Base-by-base conservation (phyloP, 2,329 filamentous ascomycete species). In the Colletotrichum noveboracense region DNA sequence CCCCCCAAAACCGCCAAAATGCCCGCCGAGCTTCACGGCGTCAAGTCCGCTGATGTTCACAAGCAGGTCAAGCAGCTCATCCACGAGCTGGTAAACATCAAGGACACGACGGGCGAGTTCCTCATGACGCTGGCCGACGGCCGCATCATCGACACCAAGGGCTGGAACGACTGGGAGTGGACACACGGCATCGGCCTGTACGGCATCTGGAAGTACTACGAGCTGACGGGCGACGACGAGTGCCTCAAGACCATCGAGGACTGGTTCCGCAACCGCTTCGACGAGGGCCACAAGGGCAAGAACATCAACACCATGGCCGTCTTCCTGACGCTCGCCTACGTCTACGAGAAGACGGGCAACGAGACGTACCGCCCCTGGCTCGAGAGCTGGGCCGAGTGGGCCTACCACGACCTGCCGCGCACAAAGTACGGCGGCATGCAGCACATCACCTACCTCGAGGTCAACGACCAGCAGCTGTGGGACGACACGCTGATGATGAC, bases 401-500 rank as follows among this genome's bases (percentile, higher is more conserved):
- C 94, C 2, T 95, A 95, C 90, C 88, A 95, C 82, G 94, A 95
- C 66, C 88, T 96, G 32, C 91, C 91, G 14, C 89, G 94, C 55
- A 96, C 94, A 1, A 91, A 90, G 66, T 93, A 92, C 80, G 94
- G 92, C 62, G 88, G 93, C 73, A 94, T 95, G 87, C 94, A 95
- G 83, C 94, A 94, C 83, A 91, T 93, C 76, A 96, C 94, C 1
- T 96, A 96, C 79, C 84, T 93, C 36, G 89, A 91, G 4, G 88
- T 90, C 77, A 95, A 96, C 83, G 88, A 92, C 77, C 89, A 95
- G 82, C 93, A 96, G 85, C 88, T 96, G 26, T 96, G 94, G 94
- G 94, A 96, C 79, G 94, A 96, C 82, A 96, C 94, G 7, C 88
- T 96, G 60, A 96, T 96, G 94, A 96, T 96, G 94, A 96, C 94